Evolutionary conservation across 2,329 filamentous ascomycete genomes (phyloP), one percentile per base, ranked within the genome.

Genomic region (Dactylellina drechsleri): DNA sequence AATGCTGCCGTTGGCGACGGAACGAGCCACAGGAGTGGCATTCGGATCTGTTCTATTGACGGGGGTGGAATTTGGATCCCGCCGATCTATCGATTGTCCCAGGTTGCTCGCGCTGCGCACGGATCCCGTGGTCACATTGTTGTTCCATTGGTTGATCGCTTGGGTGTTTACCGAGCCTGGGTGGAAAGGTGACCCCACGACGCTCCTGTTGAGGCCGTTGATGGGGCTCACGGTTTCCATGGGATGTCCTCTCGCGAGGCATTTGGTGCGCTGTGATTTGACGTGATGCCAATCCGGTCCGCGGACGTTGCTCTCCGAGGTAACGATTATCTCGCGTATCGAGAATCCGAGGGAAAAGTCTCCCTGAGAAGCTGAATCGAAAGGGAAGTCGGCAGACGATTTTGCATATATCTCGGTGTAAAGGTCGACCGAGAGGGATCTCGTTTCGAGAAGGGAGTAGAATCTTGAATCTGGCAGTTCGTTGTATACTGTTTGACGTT

Each of bases 281-380:
- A 70, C 66, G 45, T 70, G 66, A 45, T 70, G 61, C 72, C 72
- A 76, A 31, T 76, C 72, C 1, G 72, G 72, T 4, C 72, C 72
- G 13, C 72, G 59, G 41, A 76, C 72, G 41, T 70, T 71, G 61
- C 66, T 71, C 41, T 76, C 72, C 5, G 66, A 60, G 0, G 72
- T 76, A 28, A 76, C 72, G 31, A 76, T 71, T 28, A 76, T 76
- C 49, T 76, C 72, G 40, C 72, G 47, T 54, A 76, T 76, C 47
- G 72, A 76, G 49, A 76, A 71, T n/a, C 72, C 72, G 23, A 76
- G 72, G 1, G 72, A 76, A 18, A 76, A 76, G 47, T 76, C 72
- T 28, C 72, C 72, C 58, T 76, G 66, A 12, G 72, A 53, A 4
- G 66, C 36, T 16, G 54, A 58, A 43, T 71, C 57, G n/a, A 76